These are phyloP conservation scores for Flaveria robusta DNA, from an alignment of 129 eudicot species.

Conservation along the genomic window DNA sequence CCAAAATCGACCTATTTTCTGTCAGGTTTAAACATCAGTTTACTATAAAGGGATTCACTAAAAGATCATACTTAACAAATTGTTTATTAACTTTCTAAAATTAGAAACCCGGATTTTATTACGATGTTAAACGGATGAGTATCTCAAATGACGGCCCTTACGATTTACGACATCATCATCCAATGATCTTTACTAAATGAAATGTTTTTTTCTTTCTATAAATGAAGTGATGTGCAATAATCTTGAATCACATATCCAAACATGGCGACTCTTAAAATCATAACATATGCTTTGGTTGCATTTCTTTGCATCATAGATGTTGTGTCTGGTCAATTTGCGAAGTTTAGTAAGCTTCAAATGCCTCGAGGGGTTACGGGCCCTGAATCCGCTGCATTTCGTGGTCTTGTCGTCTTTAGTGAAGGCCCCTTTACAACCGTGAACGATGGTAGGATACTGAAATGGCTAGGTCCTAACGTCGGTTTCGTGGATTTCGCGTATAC, in stretches of 20 bases:
- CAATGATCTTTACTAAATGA: neutral
- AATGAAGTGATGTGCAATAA: slow-evolving; percentile 9
- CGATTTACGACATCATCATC: neutral
- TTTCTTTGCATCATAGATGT: neutral
- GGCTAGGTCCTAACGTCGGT: slow-evolving; percentile 29
- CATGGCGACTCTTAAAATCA: slow-evolving; percentile 22
- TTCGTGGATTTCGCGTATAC: slow-evolving; percentile 49
- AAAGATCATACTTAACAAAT: no score
- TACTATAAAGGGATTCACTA: no score
- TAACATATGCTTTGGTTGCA: neutral
- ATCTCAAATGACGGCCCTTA: slow-evolving; percentile 6
- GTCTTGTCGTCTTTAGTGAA: neutral
- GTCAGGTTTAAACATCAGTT: no score
- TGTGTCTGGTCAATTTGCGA: slow-evolving; percentile 17
- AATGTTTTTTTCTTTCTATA: neutral
- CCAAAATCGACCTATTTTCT: no score
- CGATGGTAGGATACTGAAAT: slow-evolving; percentile 43
- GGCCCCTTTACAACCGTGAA: slow-evolving; percentile 38
- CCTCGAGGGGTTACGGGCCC: slow-evolving; percentile 36
- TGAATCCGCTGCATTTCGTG: slow-evolving; percentile 37
- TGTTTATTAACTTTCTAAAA: neutral
- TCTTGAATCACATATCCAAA: slow-evolving; percentile 27
- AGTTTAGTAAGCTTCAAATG: slow-evolving; percentile 24
- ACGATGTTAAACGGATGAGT: neutral
- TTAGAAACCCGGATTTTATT: neutral